Evolutionary conservation across 139 green algal genomes (phyloP).

Genomic region (Nannochloris sp.): DNA sequence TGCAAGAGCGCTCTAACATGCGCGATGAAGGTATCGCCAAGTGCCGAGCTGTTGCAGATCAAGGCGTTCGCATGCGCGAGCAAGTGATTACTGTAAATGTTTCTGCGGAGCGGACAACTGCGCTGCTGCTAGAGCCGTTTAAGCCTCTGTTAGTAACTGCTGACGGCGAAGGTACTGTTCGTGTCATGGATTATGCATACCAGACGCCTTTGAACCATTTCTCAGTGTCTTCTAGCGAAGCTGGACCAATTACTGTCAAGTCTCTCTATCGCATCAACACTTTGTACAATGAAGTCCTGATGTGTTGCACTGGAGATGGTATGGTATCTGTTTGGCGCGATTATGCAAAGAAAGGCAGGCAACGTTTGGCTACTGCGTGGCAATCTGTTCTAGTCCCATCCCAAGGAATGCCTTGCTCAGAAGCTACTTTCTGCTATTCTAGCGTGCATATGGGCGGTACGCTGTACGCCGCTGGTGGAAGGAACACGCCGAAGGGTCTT

Average conservation of each 20-base stretch:
- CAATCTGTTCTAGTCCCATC: conserved; percentile 30
- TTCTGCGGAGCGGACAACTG: conserved; percentile 17
- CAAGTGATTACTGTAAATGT: conserved; percentile 16
- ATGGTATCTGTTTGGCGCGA: conserved; percentile 66
- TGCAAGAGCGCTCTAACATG: not conserved
- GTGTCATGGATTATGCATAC: conserved; percentile 45
- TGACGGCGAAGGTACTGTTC: conserved; percentile 48
- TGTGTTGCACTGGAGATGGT: conserved; percentile 57
- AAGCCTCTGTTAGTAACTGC: conserved; percentile 45
- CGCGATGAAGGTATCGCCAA: not conserved
- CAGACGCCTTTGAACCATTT: not conserved
- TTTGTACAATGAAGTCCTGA: conserved; percentile 56
- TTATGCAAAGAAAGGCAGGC: conserved; percentile 34
- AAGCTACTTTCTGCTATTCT: not conserved
- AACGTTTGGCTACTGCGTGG: conserved; percentile 64
- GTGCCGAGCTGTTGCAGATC: not conserved
- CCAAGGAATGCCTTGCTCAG: not conserved
- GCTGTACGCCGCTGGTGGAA: not conserved
- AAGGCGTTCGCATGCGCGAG: not conserved
- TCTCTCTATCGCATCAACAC: conserved; percentile 64
- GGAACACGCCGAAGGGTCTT: not conserved
- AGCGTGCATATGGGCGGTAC: not conserved
- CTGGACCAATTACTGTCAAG: not conserved
- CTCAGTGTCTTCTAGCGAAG: not conserved
- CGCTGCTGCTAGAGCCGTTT: conserved; percentile 68